Evolutionary conservation across 2,329 filamentous ascomycete genomes (phyloP).

Genomic region (Anisogramma anomala): DNA sequence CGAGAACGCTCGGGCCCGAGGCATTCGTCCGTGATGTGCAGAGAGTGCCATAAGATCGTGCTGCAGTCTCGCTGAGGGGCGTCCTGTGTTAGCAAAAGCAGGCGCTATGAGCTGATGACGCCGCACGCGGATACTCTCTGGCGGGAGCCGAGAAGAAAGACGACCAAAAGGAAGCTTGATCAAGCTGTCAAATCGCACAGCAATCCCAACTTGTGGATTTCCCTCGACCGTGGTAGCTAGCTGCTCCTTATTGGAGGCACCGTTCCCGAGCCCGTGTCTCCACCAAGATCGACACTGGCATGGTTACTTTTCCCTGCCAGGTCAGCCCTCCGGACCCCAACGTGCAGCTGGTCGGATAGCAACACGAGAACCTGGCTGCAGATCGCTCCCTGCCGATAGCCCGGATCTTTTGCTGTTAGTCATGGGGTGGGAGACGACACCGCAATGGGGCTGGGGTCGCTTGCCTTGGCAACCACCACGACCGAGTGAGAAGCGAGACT

Average conservation of each 20-base stretch:
- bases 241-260: background rate
- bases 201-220: background rate
- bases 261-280: background rate
- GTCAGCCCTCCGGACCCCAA: background rate
- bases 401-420: background rate
- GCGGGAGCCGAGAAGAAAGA: background rate
- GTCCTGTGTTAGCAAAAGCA: background rate
- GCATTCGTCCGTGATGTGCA: background rate
- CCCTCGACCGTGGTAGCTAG: background rate
- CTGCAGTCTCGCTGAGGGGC: background rate
- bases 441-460: constrained; percentile 1
- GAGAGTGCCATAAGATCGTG: background rate
- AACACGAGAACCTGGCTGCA: background rate
- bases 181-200: background rate
- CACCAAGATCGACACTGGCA: background rate
- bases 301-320: background rate
- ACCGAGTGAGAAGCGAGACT: background rate
- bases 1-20: background rate
- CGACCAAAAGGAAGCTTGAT: background rate
- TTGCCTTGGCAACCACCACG: background rate
- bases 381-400: background rate
- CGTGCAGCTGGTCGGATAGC: background rate
- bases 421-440: background rate
- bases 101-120: background rate
- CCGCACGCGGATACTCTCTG: background rate